phyloP scores from a whole-genome alignment of 768 basidiomycete genomes.

The Psilocybe azurescens region DNA sequence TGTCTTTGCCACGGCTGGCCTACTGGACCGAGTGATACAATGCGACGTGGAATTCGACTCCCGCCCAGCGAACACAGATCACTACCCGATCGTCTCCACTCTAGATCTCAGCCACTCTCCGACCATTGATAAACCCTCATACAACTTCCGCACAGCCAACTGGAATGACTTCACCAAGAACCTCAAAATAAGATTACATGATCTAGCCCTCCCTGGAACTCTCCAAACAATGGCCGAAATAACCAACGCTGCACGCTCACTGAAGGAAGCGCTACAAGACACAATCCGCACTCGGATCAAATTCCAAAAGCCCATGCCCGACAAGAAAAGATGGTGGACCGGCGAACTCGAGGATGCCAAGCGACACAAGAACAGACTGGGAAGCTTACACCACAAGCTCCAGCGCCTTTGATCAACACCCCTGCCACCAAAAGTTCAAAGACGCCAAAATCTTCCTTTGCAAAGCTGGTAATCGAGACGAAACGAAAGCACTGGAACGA shows the following conservation, averaged over 20 bases:
- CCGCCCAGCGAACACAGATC: conserved; percentile 38
- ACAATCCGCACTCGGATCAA: conserved; percentile 11
- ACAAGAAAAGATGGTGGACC: conserved; percentile 28
- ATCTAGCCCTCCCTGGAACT: neutral
- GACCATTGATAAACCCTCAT: neutral
- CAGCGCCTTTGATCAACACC: conserved; percentile 23
- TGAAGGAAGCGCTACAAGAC: conserved; percentile 15
- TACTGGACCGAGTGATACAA: conserved; percentile 16
- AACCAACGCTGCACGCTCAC: neutral
- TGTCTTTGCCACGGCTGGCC: neutral
- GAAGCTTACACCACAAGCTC: conserved; percentile 7
- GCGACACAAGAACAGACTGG: conserved; percentile 19
- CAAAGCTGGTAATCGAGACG: conserved; percentile 16
- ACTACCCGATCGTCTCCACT: conserved; percentile 41
- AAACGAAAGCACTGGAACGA: conserved; percentile 31
- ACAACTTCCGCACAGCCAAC: conserved; percentile 24
- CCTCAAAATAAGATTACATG: conserved; percentile 22
- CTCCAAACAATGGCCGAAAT: conserved; percentile 5
- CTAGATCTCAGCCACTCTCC: conserved; percentile 27
- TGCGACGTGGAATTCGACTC: conserved; percentile 30
- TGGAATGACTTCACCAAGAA: conserved; percentile 21
- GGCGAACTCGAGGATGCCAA: conserved; percentile 27
- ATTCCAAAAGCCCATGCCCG: neutral
- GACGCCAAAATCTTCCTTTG: conserved; percentile 16
- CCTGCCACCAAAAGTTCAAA: conserved; percentile 21